phyloP scores from a whole-genome alignment of 768 basidiomycete species.

The Amanita rimosa region DNA sequence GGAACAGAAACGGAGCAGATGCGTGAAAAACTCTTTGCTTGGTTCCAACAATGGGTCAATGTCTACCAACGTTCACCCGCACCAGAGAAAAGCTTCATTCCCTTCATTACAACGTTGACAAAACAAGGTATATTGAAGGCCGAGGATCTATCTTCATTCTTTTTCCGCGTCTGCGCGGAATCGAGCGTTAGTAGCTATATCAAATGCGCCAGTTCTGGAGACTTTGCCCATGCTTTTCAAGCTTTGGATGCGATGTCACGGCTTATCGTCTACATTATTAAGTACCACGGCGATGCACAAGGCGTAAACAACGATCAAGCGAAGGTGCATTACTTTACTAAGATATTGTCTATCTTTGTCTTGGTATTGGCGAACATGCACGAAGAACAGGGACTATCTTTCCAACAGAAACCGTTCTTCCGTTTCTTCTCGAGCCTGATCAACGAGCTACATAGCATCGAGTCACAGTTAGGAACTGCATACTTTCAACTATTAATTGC shows the following conservation, averaged over 20 bases:
- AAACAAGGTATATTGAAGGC: conserved; percentile 95
- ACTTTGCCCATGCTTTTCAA: conserved; percentile 74
- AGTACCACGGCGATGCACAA: conserved; percentile 95
- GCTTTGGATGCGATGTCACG: conserved; percentile 93
- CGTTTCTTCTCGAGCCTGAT: conserved; percentile 95
- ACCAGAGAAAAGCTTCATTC: conserved; percentile 91
- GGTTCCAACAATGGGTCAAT: conserved; percentile 93
- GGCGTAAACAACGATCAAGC: conserved; percentile 90
- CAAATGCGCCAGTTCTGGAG: conserved; percentile 61
- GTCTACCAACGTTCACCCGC: conserved; percentile 87
- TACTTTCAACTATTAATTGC: conserved; percentile 85
- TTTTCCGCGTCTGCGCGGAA: conserved; percentile 97
- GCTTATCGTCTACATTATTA: conserved; percentile 95
- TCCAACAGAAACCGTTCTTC: conserved; percentile 97
- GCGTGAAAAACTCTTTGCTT: conserved; percentile 61
- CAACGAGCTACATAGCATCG: conserved; percentile 83
- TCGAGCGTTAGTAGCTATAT: conserved; percentile 85
- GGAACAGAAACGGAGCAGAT: conserved; percentile 65
- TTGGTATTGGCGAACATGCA: conserved; percentile 91
- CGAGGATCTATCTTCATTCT: conserved; percentile 93
- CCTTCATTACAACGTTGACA: conserved; percentile 93
- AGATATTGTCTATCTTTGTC: conserved; percentile 95
- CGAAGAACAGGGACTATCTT: conserved; percentile 83
- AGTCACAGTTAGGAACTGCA: conserved; percentile 73
- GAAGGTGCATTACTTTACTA: conserved; percentile 92